Evolutionary conservation across 2,329 filamentous ascomycete species (phyloP), one percentile per base, ranked within the genome.

Genomic region (Alternaria sp.): DNA sequence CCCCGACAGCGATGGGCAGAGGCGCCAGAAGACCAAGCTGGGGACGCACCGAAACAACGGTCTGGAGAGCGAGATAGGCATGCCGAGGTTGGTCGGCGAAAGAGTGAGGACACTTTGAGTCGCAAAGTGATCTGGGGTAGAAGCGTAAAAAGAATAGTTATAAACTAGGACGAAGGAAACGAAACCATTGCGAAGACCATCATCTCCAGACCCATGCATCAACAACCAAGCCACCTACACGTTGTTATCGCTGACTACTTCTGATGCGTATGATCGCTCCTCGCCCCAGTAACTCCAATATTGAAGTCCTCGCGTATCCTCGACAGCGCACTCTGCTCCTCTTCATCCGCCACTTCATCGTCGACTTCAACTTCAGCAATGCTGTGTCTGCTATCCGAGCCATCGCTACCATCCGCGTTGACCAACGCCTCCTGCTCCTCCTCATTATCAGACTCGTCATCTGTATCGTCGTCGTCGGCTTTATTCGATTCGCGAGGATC

Each of bases 381-480:
- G 10, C 30, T 59, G 4, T 49, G 32, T 11, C 55, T 32, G 9
- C 53, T 51, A 17, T 49, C 19, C 5, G 23, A 17, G 3, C 36
- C 47, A 52, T 51, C 59, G 11, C 55, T 54, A 1, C 30, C 49
- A 30, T 57, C 19, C 1, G 30, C 21, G 11, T 47, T 49, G 3
- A 17, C 57, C 25, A 19, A 13, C 15, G 43, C 36, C 11, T 23
- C 40, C 6, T 45, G 23, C 17, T 46, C 30, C 9, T 65, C 65
- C 9, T 54, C 59, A 10, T 66, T 57, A 1, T 50, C 47, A 0
- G 64, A 67, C 1, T 70, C 69, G 19, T 75, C 73, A 12, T 66
- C 68, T 1, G 63, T 63, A 1, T 68, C 71, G 12, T 82, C 78
- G 7, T 59, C 60, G 2, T 77, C 75, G 15, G 76, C 72, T 13